These are phyloP conservation scores for Fusarium buxicola DNA, from an alignment of 2,329 filamentous ascomycete species.

Conservation along the genomic window DNA sequence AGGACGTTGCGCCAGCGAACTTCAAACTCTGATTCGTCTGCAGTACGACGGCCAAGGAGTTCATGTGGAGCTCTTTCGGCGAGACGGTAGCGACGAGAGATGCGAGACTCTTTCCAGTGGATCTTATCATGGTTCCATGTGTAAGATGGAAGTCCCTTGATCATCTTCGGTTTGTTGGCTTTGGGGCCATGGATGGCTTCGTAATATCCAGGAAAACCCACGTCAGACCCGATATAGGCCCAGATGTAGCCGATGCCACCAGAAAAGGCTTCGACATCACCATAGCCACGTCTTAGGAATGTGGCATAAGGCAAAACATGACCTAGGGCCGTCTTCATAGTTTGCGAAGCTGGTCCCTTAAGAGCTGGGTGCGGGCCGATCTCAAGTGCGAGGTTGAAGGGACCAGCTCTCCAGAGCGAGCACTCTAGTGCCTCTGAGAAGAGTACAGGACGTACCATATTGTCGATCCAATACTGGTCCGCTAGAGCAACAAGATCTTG, in stretches of 20 bases:
- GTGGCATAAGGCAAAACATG: background rate
- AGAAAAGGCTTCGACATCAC: conserved; percentile 1
- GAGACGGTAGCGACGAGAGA: conserved; percentile 3
- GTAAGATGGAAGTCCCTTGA: background rate
- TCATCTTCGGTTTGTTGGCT: background rate
- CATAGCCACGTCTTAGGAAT: background rate
- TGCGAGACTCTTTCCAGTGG: conserved; percentile 2
- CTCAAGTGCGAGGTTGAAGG: background rate
- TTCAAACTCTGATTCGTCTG: conserved; percentile 2
- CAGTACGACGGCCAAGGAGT: background rate
- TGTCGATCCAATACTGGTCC: conserved; percentile 7
- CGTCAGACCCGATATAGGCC: background rate
- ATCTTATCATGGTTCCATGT: background rate
- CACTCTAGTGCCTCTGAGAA: conserved; percentile 6
- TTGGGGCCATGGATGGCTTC: background rate
- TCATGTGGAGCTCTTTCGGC: background rate
- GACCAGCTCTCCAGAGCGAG: background rate
- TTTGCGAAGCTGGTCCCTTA: background rate
- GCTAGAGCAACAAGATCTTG: background rate
- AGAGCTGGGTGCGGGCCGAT: conserved; percentile 2
- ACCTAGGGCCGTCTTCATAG: background rate
- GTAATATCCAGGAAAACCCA: background rate
- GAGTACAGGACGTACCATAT: background rate
- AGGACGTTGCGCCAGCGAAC: background rate
- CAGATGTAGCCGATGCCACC: conserved; percentile 1